phyloP scores from a whole-genome alignment of 805 yeast species.

The Teunomyces panamensis region DNA sequence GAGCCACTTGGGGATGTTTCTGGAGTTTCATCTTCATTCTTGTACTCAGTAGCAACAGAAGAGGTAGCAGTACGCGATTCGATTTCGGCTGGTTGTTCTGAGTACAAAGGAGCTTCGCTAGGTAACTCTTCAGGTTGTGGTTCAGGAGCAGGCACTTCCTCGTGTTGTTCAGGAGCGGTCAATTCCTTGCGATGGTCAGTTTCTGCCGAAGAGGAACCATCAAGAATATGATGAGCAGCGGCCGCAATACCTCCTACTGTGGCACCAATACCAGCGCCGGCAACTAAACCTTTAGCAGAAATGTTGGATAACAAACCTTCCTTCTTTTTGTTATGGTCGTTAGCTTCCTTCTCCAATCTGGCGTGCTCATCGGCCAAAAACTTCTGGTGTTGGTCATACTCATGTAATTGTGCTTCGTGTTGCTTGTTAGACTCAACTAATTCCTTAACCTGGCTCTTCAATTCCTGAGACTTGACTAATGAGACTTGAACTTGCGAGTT shows the following conservation, averaged over 20 bases:
- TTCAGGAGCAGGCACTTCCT: not conserved
- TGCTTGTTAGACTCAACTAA: conserved; percentile 19
- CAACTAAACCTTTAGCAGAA: conserved; percentile 1
- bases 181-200: not conserved
- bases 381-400: conserved; percentile 1
- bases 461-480: conserved; percentile 46
- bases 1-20: conserved; percentile 48
- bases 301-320: not conserved
- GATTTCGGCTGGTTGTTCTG: conserved; percentile 11
- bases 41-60: conserved; percentile 28
- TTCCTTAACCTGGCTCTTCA: conserved; percentile 27
- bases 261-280: conserved; percentile 11
- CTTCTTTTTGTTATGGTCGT: conserved; percentile 4
- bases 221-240: not conserved
- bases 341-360: conserved; percentile 2
- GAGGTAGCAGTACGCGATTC: conserved; percentile 31
- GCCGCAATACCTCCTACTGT: conserved; percentile 8
- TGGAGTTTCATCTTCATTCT: conserved; percentile 41
- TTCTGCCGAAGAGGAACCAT: not conserved
- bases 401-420: conserved; percentile 22
- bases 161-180: not conserved
- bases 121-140: not conserved
- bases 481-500: conserved; percentile 67
- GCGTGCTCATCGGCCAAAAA: not conserved
- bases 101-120: conserved; percentile 1